Base-by-base conservation (phyloP, 768 basidiomycete genomes). In the Suillus ampliporus region DNA sequence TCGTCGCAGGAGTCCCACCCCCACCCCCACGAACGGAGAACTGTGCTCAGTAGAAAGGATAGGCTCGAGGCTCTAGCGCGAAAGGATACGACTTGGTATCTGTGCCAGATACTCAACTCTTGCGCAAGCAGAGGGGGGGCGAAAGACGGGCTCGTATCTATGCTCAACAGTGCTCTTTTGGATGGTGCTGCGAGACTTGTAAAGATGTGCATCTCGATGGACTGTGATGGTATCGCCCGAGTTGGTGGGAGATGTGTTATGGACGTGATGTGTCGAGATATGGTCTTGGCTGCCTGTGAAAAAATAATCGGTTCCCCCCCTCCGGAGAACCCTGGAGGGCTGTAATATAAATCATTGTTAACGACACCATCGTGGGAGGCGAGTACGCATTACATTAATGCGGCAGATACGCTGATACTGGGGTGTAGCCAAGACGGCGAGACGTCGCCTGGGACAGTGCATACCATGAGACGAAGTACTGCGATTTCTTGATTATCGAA, bases 241-340 rank as follows among this genome's bases (percentile, higher is more conserved):
- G 26, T 47, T 26, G 43, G 31, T 28, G n/a, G 28, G 8, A 48
- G 38, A 2, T 34, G 15, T 9, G 26, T 9, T 8, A 58, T 74
- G 23, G 72, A 72, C 40, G 51, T 65, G 0, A 62, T 74, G 3
- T 74, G 69, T 53, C 71, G 54, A 56, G 66, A 71, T 51, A 74
- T 74, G 64, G 21, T 76, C 38, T 28, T 76, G 13, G 73, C 74
- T 37, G 62, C 69, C 14, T 74, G 73, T 56, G 73, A 76, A 61
- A 69, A 67, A 14, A 63, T 69, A 38, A 41, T 74, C 48, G 23
- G 65, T 40, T 21, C 34, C 28, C 2, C 31, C 19, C 43, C 48
- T 43, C 47, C 28, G 26, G 58, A 48, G 37, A 40, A 58, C 4
- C 37, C 38, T 48, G 21, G 11, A 52, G 48, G 15, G 26, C 10